Evolutionary conservation across 192 early-diverging fungal genomes (phyloP), one percentile per base, ranked within the genome.

Genomic region (Lobosporangium transversale): DNA sequence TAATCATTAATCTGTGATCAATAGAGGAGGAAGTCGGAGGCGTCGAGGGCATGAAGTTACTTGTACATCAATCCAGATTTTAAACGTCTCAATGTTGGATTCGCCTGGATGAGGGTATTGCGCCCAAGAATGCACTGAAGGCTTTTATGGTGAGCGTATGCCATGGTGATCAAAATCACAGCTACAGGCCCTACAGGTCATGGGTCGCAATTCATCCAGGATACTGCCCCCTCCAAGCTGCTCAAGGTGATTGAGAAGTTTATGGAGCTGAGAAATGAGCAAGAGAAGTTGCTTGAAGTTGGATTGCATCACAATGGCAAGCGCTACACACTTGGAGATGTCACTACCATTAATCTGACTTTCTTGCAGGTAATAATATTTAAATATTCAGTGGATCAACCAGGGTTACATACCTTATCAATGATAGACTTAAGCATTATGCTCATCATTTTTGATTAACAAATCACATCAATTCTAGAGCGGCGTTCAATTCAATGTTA

Each of bases 41-140:
- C 9, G 53, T 78, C 4, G 91, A 92, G 57, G 94, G 94, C 27
- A 94, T 95, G 93, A 80, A 82, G 53, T 35, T 58, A 27, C 89
- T 90, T 20, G 86, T 91, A 37, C 80, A 92, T 44, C 85, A 84
- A n/a, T 21, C 68, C 78, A n/a, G 87, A 89, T 59, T 96, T 94
- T 73, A 69, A 73, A 50, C 60, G 60, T 14, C 86, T 96, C 23
- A 92, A 94, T 55, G 84, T 92, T 27, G 94, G 90, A 21, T 92
- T 95, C 79, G 89, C 89, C 83, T 96, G 44, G 94, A 96, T 65
- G 94, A 96, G 59, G 94, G 94, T 29, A 89, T 92, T 65, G 90
- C 91, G 11, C 89, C 90, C 21, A 88, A 81, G 18, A 56, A 86
- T 35, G 80, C 60, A 0, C 79, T 91, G 68, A 89, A 90, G 68